Base-by-base conservation (phyloP, 768 basidiomycete species). In the Coprinopsis cinerea region DNA sequence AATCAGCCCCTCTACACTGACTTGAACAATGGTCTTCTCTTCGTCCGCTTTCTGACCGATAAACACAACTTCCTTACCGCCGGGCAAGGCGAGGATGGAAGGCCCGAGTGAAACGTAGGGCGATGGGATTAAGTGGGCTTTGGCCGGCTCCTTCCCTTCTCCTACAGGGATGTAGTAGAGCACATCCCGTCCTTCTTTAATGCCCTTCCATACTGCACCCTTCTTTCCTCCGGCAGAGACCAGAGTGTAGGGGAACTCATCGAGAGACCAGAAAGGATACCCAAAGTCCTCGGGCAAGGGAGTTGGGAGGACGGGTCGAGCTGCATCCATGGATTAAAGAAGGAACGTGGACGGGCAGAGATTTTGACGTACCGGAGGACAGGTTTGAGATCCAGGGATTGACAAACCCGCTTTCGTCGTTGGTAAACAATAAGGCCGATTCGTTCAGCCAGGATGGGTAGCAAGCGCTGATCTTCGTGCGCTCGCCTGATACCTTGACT, bases 371-470 rank as follows among this genome's bases (percentile, higher is more conserved):
- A 14, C 65, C 64, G 3, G 66, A 58, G 2, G 55, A 22, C 22
- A 73, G 54, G 35, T 69, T 66, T 62, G 76, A 82, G 20, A 58
- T 70, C 74, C 78, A 88, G 0, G 88, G 83, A 57, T 89, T 86
- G 50, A 77, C 72, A 59, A 74, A 90, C 0, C 83, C 85, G 14
- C 78, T 77, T 47, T 71, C 68, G 55, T 91, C 88, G 26, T 71
- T 76, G 5, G 81, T 79, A 65, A 82, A 88, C 40, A 84, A 65
- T 32, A 90, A 67, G 3, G 64, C 71, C 25, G 78, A 72, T 55
- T 81, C 68, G 49, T 67, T 70, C 3, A 71, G 62, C 86, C 87
- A 89, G 4, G 64, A 57, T 0, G 88, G 83, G 55, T 83, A 83
- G 10, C 59, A 69, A 23, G 80, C 77, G 35, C 79, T 75, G 53